Conservation (phyloP, 805 yeast species). For the Ogataea corticis region DNA sequence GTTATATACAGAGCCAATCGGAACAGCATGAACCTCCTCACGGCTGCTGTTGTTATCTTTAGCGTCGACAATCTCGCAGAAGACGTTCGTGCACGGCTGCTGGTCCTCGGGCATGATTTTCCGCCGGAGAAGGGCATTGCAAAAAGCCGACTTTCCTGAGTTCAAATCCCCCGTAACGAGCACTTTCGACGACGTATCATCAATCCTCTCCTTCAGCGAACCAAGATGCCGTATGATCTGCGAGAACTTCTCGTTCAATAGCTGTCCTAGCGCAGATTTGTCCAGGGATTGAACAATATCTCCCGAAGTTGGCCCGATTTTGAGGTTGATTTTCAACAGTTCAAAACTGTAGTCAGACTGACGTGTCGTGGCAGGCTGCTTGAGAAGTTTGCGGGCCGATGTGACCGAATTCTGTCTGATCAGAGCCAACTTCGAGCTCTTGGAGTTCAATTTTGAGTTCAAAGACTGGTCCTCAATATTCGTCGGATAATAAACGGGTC, state of each 20-base stretch:
- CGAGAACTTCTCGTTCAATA: slow-evolving; percentile 66
- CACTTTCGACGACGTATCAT: slow-evolving; percentile 90
- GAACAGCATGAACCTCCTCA: slow-evolving; percentile 94
- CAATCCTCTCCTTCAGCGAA: slow-evolving; percentile 78
- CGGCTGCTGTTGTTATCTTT: slow-evolving; percentile 60
- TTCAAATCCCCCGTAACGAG: slow-evolving; percentile 96
- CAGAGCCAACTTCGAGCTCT: slow-evolving; percentile 53
- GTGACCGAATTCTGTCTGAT: slow-evolving; percentile 42
- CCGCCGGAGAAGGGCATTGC: slow-evolving; percentile 82
- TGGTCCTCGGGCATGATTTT: slow-evolving; percentile 91
- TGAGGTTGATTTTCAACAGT: slow-evolving; percentile 62
- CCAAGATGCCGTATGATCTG: slow-evolving; percentile 67
- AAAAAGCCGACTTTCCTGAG: slow-evolving; percentile 94
- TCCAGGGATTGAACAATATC: slow-evolving; percentile 59
- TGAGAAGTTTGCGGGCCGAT: slow-evolving; percentile 15
- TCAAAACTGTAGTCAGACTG: slow-evolving; percentile 46
- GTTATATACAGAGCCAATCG: slow-evolving; percentile 53
- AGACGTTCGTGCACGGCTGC: slow-evolving; percentile 95
- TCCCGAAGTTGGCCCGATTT: slow-evolving; percentile 48
- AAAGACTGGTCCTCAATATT: slow-evolving; percentile 34
- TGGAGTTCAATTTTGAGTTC: slow-evolving; percentile 44
- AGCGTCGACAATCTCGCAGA: slow-evolving; percentile 91
- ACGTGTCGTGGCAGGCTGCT: slow-evolving; percentile 16
- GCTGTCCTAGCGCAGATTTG: slow-evolving; percentile 63
- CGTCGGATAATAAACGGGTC: slow-evolving; percentile 67